Conservation (phyloP, 805 yeast species). For the Saccharomyces cerevisiae region DNA sequence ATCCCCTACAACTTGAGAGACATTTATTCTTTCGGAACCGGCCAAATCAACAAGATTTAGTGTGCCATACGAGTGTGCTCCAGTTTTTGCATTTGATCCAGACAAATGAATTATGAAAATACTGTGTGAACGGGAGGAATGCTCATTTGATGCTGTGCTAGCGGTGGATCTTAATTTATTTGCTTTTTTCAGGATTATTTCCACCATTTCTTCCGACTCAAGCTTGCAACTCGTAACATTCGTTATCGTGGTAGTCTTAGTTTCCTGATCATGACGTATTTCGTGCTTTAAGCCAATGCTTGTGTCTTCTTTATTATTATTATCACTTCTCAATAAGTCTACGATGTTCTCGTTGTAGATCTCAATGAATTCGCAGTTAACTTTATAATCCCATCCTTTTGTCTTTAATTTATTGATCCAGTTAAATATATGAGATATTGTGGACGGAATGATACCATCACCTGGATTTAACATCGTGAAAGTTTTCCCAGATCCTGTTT, state of each 20-base stretch:
- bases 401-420: conserved; percentile 40
- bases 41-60: conserved; percentile 85
- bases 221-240: conserved; percentile 48
- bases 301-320: conserved; percentile 3
- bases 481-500: conserved; percentile 93
- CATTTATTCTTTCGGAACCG: conserved; percentile 78
- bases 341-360: conserved; percentile 77
- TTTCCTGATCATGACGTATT: conserved; percentile 57
- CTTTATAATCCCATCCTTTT: conserved; percentile 54
- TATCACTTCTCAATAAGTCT: conserved; percentile 46
- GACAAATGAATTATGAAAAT: conserved; percentile 57
- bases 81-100: conserved; percentile 46
- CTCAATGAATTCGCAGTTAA: conserved; percentile 75
- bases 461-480: conserved; percentile 68
- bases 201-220: conserved; percentile 41
- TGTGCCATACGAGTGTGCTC: conserved; percentile 45
- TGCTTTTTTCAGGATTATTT: conserved; percentile 45
- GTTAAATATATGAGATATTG: conserved; percentile 62
- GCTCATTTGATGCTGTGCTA: conserved; percentile 67
- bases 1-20: conserved; percentile 72
- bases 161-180: conserved; percentile 64
- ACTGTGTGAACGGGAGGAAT: conserved; percentile 88
- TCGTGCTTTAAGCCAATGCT: conserved; percentile 36
- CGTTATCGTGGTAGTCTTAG: conserved; percentile 49
- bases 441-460: conserved; percentile 77